phyloP scores from a whole-genome alignment of 169 alveolate species.

The Plasmodium gaboni region DNA sequence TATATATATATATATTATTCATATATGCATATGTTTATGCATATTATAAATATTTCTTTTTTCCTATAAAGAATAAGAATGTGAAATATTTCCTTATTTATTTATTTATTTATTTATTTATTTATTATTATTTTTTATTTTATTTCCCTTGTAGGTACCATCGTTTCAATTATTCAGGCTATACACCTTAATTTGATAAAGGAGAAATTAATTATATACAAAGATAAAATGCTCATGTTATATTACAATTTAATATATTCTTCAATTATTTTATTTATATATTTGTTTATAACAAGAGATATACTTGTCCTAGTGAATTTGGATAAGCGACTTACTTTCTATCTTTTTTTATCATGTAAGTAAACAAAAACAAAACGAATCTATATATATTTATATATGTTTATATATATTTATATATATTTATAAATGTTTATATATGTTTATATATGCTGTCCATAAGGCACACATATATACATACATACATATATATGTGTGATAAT shows the following conservation, averaged over 20 bases:
- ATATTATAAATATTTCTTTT: no score
- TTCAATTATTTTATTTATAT: conserved; percentile 28
- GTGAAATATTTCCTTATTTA: no score
- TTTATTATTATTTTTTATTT: not conserved
- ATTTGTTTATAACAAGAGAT: conserved; percentile 29
- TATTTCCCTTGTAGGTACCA: conserved; percentile 22
- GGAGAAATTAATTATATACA: conserved; percentile 29
- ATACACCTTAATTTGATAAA: conserved; percentile 40
- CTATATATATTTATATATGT: no score
- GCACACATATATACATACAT: not conserved
- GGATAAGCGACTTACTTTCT: not conserved
- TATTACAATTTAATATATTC: conserved; percentile 40
- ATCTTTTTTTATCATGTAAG: conserved; percentile 41
- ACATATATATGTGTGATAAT: not conserved
- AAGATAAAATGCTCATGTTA: conserved; percentile 32
- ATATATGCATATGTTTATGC: no score
- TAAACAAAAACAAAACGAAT: not conserved
- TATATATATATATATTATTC: no score
- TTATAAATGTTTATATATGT: no score
- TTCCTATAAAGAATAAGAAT: no score
- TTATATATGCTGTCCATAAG: not conserved
- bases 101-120: not conserved
- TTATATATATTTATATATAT: no score
- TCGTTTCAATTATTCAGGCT: conserved; percentile 60
- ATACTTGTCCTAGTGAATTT: conserved; percentile 5